Conservation (phyloP, 2,329 filamentous ascomycete species). For the Neonectria magnoliae region DNA sequence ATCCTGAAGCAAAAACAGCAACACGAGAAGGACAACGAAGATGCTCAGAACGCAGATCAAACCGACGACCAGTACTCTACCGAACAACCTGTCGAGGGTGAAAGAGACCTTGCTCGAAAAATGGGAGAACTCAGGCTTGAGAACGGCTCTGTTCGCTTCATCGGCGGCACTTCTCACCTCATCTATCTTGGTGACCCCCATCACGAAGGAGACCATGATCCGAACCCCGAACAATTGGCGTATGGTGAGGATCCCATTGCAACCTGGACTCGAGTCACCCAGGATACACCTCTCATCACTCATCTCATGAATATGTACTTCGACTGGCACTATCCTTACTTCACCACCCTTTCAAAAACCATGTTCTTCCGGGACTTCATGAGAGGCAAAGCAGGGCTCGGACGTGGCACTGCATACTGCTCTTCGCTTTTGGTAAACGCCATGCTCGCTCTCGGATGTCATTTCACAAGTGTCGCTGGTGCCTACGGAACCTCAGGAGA, state of each 20-base stretch:
- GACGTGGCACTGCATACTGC: conserved; percentile 77
- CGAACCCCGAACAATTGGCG: conserved; percentile 57
- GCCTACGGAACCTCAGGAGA: conserved; percentile 78
- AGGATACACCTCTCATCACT: conserved; percentile 79
- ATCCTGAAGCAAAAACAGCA: conserved; percentile 57
- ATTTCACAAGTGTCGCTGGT: conserved; percentile 83
- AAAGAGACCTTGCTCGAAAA: conserved; percentile 87
- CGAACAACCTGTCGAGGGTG: conserved; percentile 62
- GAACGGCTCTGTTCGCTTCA: conserved; percentile 88
- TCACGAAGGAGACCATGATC: conserved; percentile 51
- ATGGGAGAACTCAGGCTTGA: conserved; percentile 92
- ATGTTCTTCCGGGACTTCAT: conserved; percentile 89
- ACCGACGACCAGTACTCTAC: conserved; percentile 52
- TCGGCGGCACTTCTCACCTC: conserved; percentile 93
- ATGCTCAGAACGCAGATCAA: conserved; percentile 54
- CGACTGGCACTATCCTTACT: conserved; percentile 97
- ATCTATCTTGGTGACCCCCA: conserved; percentile 75
- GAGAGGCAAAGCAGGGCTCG: conserved; percentile 69
- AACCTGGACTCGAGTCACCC: conserved; percentile 89
- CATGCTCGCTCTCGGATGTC: conserved; percentile 91
- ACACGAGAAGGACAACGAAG: conserved; percentile 48
- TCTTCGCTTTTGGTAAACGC: conserved; percentile 91
- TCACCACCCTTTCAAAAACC: conserved; percentile 86
- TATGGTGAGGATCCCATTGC: conserved; percentile 75
- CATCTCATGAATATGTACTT: conserved; percentile 98